Conservation (phyloP, 805 yeast genomes). For the Pichia ethanolica region DNA sequence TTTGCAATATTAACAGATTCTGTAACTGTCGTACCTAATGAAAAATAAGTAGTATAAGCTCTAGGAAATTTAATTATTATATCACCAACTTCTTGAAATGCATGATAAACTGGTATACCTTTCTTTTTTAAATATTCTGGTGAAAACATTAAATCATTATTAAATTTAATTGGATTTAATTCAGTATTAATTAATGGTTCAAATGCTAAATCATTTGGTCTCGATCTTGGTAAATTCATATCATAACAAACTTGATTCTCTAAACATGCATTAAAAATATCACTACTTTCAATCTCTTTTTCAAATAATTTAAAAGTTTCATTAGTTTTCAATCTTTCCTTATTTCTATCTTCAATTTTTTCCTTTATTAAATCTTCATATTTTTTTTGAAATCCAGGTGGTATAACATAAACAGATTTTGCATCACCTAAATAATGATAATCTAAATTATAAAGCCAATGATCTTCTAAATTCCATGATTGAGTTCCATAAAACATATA, state of each 20-base stretch:
- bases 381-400: conserved; percentile 44
- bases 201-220: conserved; percentile 25
- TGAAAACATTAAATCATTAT: conserved; percentile 41
- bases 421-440: conserved; percentile 50
- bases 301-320: conserved; percentile 5
- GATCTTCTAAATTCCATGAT: conserved; percentile 58
- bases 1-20: conserved; percentile 56
- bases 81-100: conserved; percentile 58
- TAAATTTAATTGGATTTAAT: conserved; percentile 17
- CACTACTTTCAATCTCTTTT: conserved; percentile 10
- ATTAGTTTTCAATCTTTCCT: conserved; percentile 6
- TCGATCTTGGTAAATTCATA: conserved; percentile 18
- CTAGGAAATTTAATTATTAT: conserved; percentile 51
- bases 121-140: conserved; percentile 40
- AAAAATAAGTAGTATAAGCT: conserved; percentile 42
- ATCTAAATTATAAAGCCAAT: conserved; percentile 44
- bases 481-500: conserved; percentile 48
- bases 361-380: conserved; percentile 38
- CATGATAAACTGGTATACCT: conserved; percentile 41
- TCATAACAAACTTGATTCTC: conserved; percentile 20
- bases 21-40: conserved; percentile 48
- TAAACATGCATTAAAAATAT: conserved; percentile 15
- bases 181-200: conserved; percentile 20
- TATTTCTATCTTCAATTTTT: conserved; percentile 2
- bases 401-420: conserved; percentile 56